These are phyloP conservation scores for Lipomyces spencermartinsiae DNA, from an alignment of 805 yeast species.

Conservation along the genomic window DNA sequence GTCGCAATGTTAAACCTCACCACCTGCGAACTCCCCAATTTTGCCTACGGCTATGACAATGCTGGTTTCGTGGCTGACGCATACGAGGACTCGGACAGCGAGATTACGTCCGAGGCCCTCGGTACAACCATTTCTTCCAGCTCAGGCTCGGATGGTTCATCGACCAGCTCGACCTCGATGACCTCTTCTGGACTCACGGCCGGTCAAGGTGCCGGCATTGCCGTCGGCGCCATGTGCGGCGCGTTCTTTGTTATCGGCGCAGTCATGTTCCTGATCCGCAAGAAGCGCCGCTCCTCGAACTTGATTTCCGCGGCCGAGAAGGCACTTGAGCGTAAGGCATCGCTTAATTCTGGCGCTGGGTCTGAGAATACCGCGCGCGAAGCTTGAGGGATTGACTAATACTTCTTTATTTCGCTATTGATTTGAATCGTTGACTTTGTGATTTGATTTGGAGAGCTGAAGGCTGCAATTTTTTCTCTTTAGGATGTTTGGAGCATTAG, in stretches of 20 bases:
- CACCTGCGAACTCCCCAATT: slow-evolving; percentile 19
- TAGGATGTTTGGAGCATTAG: too few species aligned
- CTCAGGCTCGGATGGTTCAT: not conserved
- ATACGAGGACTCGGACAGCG: slow-evolving; percentile 8
- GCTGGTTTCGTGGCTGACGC: slow-evolving; percentile 18
- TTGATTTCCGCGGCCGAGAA: not conserved
- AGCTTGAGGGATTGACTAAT: too few species aligned
- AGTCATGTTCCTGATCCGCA: too few species aligned
- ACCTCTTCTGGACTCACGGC: slow-evolving; percentile 13
- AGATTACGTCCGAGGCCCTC: slow-evolving; percentile 16
- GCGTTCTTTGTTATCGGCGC: slow-evolving; percentile 16
- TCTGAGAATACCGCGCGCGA: not conserved
- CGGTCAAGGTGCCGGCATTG: slow-evolving; percentile 24
- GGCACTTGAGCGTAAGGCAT: not conserved
- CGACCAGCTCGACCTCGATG: not conserved
- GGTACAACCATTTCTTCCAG: slow-evolving; percentile 15
- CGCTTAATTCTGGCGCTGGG: not conserved
- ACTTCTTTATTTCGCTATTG: too few species aligned
- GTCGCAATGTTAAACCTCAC: slow-evolving; percentile 15
- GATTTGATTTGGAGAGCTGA: too few species aligned
- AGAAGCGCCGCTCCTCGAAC: too few species aligned
- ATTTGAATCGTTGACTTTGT: too few species aligned
- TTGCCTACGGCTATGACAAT: slow-evolving; percentile 12
- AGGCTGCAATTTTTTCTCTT: too few species aligned
- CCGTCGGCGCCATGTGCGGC: slow-evolving; percentile 22